phyloP scores from a whole-genome alignment of 148 eudicot species.

The Pharnaceum exiguum region DNA sequence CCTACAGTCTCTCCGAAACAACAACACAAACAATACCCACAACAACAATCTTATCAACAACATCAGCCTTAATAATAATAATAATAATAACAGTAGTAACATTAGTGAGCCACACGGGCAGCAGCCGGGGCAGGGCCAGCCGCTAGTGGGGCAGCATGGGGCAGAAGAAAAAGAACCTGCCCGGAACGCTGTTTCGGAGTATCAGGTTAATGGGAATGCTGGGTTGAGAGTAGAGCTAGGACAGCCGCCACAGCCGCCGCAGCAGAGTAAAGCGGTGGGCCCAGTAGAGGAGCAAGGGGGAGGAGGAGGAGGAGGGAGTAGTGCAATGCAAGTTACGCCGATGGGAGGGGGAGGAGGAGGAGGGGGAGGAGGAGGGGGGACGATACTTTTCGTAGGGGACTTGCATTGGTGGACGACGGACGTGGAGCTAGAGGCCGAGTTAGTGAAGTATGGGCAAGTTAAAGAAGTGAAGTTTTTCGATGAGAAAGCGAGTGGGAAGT shows the following conservation, averaged over 20 bases:
- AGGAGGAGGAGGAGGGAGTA: constrained; percentile 35
- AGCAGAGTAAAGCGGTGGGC: constrained; percentile 34
- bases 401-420: constrained; percentile 99
- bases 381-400: constrained; percentile 81
- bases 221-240: constrained; percentile 64
- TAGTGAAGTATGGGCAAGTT: constrained; percentile 68
- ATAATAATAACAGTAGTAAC: constrained; percentile 36
- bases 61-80: no score
- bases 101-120: constrained; percentile 39
- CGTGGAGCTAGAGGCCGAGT: constrained; percentile 68
- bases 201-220: constrained; percentile 31
- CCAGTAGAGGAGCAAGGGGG: constrained; percentile 37
- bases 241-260: no score
- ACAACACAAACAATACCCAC: no score
- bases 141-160: constrained; percentile 15
- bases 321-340: constrained; percentile 16
- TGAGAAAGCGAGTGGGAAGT: constrained; percentile 84
- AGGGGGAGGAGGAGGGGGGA: constrained; percentile 41
- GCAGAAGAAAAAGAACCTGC: constrained; percentile 21
- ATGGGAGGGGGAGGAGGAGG: constrained; percentile 24
- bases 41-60: no score
- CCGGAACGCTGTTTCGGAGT: constrained; percentile 21
- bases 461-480: constrained; percentile 85
- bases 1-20: constrained; percentile 46
- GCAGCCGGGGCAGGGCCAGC: constrained; percentile 26